phyloP scores from a whole-genome alignment of 331 rosid species.

The Quercus phellos region DNA sequence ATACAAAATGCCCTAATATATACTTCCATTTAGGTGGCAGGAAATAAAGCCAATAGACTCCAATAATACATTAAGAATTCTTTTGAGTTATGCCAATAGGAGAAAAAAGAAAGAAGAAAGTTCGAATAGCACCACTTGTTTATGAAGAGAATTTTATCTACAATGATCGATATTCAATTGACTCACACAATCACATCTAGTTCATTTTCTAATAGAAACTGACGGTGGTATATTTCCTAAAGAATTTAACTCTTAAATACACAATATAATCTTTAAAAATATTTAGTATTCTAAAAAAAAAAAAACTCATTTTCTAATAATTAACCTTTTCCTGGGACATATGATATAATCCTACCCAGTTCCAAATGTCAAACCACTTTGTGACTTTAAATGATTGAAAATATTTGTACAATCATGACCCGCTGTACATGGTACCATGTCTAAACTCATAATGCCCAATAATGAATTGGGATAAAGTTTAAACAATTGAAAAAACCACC shows the following conservation, averaged over 20 bases:
- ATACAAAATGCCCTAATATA: not conserved
- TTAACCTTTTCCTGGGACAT: too few relatives aligned
- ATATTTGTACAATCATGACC: not conserved
- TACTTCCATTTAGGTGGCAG: not conserved
- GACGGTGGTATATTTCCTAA: rapidly evolving
- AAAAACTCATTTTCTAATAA: too few relatives aligned
- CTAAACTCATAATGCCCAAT: not conserved
- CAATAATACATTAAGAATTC: not conserved
- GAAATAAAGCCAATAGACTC: not conserved
- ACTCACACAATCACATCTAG: too few relatives aligned
- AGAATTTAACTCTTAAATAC: too few relatives aligned
- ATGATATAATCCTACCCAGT: not conserved
- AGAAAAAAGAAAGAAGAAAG: too few relatives aligned
- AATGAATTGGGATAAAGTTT: not conserved
- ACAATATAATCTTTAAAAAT: rapidly evolving
- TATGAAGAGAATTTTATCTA: too few relatives aligned
- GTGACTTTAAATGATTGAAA: not conserved
- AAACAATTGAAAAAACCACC: too few relatives aligned
- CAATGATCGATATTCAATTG: too few relatives aligned
- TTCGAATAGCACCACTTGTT: too few relatives aligned
- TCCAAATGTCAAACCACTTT: not conserved
- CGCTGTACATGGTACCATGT: not conserved
- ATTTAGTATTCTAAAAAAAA: too few relatives aligned
- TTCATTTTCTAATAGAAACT: too few relatives aligned
- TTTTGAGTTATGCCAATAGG: too few relatives aligned